Percentiles rank a stretch among this genome's conserved stretches.
These are phyloP conservation scores for Euphorbia schlechtendalii DNA, from an alignment of 441 rosid genomes.

Conservation along the genomic window DNA sequence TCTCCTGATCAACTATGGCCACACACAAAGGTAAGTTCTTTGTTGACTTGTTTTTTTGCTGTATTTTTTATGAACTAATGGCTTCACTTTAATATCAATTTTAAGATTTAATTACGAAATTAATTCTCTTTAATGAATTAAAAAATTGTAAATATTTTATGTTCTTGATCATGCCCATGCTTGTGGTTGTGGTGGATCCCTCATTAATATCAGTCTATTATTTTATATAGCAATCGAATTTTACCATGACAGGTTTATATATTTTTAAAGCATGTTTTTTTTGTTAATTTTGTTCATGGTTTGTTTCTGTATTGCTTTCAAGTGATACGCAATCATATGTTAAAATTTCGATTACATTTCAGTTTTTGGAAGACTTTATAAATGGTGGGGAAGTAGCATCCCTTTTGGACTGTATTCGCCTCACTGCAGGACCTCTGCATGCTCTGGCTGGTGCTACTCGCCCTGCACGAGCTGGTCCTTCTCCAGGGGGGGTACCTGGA, in stretches of 20 bases:
- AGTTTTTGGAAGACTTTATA: conserved; percentile 93
- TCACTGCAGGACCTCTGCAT: conserved; percentile 91
- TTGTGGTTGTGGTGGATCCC: background rate
- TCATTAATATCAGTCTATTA: background rate
- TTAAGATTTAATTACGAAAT: background rate
- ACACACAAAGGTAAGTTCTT: conserved; percentile 74
- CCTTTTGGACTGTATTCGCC: conserved; percentile 92
- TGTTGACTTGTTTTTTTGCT: background rate
- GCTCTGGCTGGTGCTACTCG: conserved; percentile 97
- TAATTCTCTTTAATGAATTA: background rate
- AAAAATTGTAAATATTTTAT: background rate
- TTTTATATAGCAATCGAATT: background rate
- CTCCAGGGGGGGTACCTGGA: conserved; percentile 49
- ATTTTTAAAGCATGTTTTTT: background rate
- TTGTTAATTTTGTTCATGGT: background rate
- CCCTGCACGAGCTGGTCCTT: conserved; percentile 91
- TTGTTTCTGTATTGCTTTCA: background rate
- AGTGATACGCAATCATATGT: background rate
- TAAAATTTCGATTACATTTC: conserved; percentile 18
- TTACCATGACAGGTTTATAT: background rate
- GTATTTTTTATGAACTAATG: background rate
- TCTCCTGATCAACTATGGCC: conserved; percentile 99
- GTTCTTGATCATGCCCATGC: background rate
- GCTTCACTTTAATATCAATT: background rate
- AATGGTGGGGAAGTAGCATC: conserved; percentile 94